A percentile compares a stretch with the other conserved stretches of the same genome.
These are phyloP conservation scores for Wickerhamomyces strasburgensis DNA, from an alignment of 805 yeast species.

Conservation along the genomic window DNA sequence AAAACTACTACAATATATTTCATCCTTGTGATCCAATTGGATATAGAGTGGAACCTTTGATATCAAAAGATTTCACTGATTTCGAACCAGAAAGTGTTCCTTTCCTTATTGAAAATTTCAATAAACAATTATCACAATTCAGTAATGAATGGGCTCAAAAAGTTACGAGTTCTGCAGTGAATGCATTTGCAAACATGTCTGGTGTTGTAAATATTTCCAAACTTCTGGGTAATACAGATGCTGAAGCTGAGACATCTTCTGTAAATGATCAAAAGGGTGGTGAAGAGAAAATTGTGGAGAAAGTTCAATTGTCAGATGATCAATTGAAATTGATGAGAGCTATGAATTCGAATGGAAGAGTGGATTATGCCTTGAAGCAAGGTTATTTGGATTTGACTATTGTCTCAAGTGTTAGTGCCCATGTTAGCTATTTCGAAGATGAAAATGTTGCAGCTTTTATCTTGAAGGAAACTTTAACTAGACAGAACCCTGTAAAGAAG, in stretches of 20 bases:
- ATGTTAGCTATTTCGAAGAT: conserved; percentile 83
- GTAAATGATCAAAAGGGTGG: conserved; percentile 9
- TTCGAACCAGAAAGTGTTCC: conserved; percentile 56
- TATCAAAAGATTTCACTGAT: conserved; percentile 42
- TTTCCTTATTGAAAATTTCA: conserved; percentile 37
- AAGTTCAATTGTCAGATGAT: conserved; percentile 24
- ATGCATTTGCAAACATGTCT: conserved; percentile 8
- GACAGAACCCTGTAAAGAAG: conserved; percentile 21
- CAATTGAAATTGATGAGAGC: conserved; percentile 34
- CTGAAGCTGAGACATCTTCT: neutral
- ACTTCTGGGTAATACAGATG: neutral
- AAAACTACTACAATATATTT: conserved; percentile 73
- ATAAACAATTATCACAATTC: conserved; percentile 36
- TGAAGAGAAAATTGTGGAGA: conserved; percentile 10
- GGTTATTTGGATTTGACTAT: conserved; percentile 76
- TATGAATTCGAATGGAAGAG: conserved; percentile 68
- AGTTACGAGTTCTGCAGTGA: conserved; percentile 11
- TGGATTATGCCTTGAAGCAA: conserved; percentile 77
- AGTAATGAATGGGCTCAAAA: conserved; percentile 12
- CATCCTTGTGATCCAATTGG: conserved; percentile 93
- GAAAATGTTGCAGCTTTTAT: conserved; percentile 78
- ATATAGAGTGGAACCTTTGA: conserved; percentile 82
- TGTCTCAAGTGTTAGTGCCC: conserved; percentile 81
- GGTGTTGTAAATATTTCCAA: conserved; percentile 6
- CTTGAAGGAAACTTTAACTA: conserved; percentile 46